A percentile compares a stretch with the other conserved stretches of the same genome.
Evolutionary conservation across 179 eudicot genomes (phyloP).

Genomic region (Beta lomatogona): DNA sequence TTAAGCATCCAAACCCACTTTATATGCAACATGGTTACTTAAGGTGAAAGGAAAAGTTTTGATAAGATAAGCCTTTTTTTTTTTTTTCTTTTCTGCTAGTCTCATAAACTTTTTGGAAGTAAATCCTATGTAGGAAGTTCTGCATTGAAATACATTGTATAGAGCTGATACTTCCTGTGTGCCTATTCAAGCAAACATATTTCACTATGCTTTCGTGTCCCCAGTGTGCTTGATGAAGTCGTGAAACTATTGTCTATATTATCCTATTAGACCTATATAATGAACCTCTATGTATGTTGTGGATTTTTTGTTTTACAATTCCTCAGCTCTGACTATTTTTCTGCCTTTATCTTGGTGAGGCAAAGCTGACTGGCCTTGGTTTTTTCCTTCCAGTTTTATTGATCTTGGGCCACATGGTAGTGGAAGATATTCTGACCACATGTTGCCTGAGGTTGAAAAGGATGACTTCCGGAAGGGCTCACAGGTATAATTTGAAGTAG

Average conservation of each 20-base stretch:
- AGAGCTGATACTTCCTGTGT: not conserved
- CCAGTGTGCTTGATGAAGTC: slow-evolving; percentile 7
- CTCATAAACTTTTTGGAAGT: not conserved
- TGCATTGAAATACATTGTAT: not conserved
- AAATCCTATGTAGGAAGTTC: not conserved
- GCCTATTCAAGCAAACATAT: not conserved
- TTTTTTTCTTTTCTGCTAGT: too few relatives aligned
- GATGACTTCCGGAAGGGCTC: slow-evolving; percentile 54
- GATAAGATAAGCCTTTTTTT: not conserved
- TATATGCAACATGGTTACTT: not conserved
- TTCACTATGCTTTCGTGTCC: not conserved
- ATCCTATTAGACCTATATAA: not conserved
- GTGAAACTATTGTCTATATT: not conserved
- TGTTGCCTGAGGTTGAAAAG: slow-evolving; percentile 55
- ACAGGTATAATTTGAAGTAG: slow-evolving; percentile 36
- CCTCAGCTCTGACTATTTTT: not conserved
- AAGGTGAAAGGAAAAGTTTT: not conserved
- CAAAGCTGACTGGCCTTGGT: slow-evolving; percentile 14
- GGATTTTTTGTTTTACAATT: not conserved
- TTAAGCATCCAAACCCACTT: not conserved
- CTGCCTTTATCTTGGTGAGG: slow-evolving; percentile 1
- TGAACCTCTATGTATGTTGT: not conserved
- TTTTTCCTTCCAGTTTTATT: slow-evolving; percentile 40
- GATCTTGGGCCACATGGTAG: slow-evolving; percentile 61
- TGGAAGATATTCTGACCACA: slow-evolving; percentile 55